phyloP scores from a whole-genome alignment of 148 eudicot species.

The Camellia japonica region DNA sequence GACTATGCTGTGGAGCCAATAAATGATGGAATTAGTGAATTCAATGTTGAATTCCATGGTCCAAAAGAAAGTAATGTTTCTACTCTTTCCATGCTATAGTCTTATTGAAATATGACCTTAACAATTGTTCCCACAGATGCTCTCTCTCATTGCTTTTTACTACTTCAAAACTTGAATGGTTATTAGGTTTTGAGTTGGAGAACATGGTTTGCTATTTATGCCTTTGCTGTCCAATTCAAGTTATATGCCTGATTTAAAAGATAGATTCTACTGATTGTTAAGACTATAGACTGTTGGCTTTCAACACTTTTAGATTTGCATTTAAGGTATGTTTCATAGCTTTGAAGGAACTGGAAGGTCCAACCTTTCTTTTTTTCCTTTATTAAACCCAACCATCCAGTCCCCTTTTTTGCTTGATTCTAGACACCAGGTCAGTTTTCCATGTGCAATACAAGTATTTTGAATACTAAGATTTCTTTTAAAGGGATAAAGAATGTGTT shows the following conservation, averaged over 20 bases:
- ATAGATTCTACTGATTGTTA: not conserved
- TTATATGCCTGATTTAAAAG: not conserved
- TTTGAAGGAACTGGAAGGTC: not conserved
- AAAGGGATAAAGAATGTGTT: not conserved
- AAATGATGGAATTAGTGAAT: constrained; percentile 67
- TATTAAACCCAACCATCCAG: not conserved
- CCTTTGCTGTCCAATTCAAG: not conserved
- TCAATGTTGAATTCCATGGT: constrained; percentile 79
- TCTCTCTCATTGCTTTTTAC: not conserved
- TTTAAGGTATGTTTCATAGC: constrained; percentile 6
- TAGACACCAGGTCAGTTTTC: not conserved
- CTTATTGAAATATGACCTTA: constrained; percentile 4
- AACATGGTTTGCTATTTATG: constrained; percentile 4
- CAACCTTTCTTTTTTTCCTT: not conserved
- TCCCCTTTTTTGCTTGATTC: not conserved
- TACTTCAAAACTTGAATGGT: not conserved
- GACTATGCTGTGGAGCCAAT: constrained; percentile 72
- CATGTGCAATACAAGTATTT: not conserved
- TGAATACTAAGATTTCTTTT: not conserved
- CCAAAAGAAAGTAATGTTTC: constrained; percentile 71
- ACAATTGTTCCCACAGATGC: not conserved
- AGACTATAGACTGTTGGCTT: constrained; percentile 8
- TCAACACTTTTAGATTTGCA: constrained; percentile 9
- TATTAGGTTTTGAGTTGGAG: constrained; percentile 2
- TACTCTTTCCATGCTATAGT: not conserved